Base-by-base conservation (phyloP, 2,329 filamentous ascomycete genomes). In the Alternaria sp. region DNA sequence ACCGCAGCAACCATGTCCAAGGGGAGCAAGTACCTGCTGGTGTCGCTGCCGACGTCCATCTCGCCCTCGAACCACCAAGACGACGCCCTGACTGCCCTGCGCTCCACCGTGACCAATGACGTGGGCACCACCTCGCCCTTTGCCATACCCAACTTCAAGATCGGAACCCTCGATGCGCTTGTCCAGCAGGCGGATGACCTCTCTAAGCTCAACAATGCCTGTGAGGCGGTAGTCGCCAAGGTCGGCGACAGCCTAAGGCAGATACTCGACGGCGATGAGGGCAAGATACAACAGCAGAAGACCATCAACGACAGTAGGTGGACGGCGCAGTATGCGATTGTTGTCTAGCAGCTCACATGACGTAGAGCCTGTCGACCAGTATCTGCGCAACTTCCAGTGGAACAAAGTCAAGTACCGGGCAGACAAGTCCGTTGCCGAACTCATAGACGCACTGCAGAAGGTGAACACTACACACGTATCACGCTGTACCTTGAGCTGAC, bases 351-450 rank as follows among this genome's bases (percentile, higher is more conserved):
- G 60, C 60, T 63, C 56, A 63, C 60, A 60, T 37, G 23, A 41
- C 53, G 51, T 79, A 98, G 95, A 97, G 81, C 94, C 96, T n/a
- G 94, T 95, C 64, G 95, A 97, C 74, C 91, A 95, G 79, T 99
- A 98, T 79, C 84, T 99, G 49, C 89, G 90, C 76, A 90, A 87
- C 59, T 99, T 98, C 82, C 87, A 89, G 70, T 99, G 96, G 96
- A 98, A 98, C 84, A 97, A 96, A 82, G 93, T 97, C 82, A 96
- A 97, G 79, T 99, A 98, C 82, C 90, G 96, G 74, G 91, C 92
- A 66, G 96, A 99, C 81, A 96, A 95, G 80, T 88, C 95, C 55
- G 87, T 99, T 65, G 87, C 89, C 60, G 95, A 98, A 77, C 86
- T 98, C 63, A 91, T 97, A 72, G 92, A 94, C 79, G 90, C 90